Evolutionary conservation across 2,329 filamentous ascomycete species (phyloP).

Genomic region (Colletotrichum cordylinicola): DNA sequence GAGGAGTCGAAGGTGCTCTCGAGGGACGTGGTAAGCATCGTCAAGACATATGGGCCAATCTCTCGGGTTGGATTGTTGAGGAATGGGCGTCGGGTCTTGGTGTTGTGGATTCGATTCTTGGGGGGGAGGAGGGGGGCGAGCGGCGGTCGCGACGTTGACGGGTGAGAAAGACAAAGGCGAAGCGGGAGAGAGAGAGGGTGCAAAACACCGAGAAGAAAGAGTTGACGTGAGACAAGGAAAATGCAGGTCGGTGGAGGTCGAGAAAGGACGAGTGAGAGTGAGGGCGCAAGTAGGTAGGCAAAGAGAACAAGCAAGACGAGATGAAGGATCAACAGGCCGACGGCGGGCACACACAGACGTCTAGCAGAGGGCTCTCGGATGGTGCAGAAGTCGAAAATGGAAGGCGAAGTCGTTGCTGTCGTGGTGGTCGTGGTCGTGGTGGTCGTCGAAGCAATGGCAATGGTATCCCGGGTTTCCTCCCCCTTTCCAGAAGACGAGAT

Average conservation of each 20-base stretch:
- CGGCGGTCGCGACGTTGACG: background rate
- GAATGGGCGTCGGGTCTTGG: conserved; percentile 4
- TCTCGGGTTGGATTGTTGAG: conserved; percentile 3
- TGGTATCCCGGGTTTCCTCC: background rate
- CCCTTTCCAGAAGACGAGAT: background rate
- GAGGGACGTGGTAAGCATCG: conserved; percentile 22
- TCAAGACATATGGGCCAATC: conserved; percentile 25
- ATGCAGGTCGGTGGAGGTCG: background rate
- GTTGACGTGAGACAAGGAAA: background rate
- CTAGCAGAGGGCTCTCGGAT: background rate
- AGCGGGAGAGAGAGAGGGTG: background rate
- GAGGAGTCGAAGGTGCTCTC: conserved; percentile 16
- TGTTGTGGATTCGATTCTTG: background rate
- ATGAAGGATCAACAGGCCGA: background rate
- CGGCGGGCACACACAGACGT: background rate
- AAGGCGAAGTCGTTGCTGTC: background rate
- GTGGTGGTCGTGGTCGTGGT: background rate
- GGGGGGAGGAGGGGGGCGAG: background rate
- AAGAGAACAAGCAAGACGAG: background rate
- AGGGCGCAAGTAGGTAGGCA: background rate
- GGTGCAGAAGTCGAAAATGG: background rate
- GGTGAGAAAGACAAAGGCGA: background rate
- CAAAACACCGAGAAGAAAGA: background rate
- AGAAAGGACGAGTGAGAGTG: background rate
- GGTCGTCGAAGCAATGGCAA: background rate